These are phyloP conservation scores for Alternaria longipes DNA, from an alignment of 2,329 filamentous ascomycete genomes.

Conservation along the genomic window DNA sequence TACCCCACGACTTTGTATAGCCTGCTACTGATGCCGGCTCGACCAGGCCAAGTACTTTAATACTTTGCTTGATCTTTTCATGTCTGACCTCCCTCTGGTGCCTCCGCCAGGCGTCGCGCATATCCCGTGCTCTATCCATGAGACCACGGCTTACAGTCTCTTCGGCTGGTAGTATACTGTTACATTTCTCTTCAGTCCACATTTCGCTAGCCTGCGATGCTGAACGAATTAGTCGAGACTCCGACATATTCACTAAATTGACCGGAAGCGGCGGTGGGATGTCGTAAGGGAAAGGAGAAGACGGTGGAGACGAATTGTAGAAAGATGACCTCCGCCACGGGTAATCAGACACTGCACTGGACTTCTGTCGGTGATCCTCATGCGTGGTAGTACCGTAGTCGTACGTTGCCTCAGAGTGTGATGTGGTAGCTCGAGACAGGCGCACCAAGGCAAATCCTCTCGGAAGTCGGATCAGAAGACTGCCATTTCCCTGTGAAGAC, in stretches of 20 bases:
- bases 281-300: slow-evolving; percentile 19
- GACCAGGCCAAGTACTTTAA: slow-evolving; percentile 41
- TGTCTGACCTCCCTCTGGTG: slow-evolving; percentile 33
- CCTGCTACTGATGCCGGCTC: slow-evolving; percentile 33
- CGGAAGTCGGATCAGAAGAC: slow-evolving; percentile 34
- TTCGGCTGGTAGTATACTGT: neutral
- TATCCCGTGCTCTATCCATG: slow-evolving; percentile 35
- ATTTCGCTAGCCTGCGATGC: neutral
- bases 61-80: slow-evolving; percentile 44
- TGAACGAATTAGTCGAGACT: neutral
- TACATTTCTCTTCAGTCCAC: slow-evolving; percentile 5
- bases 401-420: slow-evolving; percentile 9
- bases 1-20: slow-evolving; percentile 19
- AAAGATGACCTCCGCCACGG: slow-evolving; percentile 22
- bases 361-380: slow-evolving; percentile 6
- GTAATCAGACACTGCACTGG: slow-evolving; percentile 9
- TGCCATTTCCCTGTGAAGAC: slow-evolving; percentile 9
- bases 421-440: slow-evolving; percentile 22
- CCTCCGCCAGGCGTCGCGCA: slow-evolving; percentile 33
- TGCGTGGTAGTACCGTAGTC: slow-evolving; percentile 9
- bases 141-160: slow-evolving; percentile 21
- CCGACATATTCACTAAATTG: neutral
- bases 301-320: slow-evolving; percentile 20
- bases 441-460: slow-evolving; percentile 35
- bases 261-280: slow-evolving; percentile 18